Evolutionary conservation across 169 alveolate species (phyloP).

Genomic region (Plasmodium inui): DNA sequence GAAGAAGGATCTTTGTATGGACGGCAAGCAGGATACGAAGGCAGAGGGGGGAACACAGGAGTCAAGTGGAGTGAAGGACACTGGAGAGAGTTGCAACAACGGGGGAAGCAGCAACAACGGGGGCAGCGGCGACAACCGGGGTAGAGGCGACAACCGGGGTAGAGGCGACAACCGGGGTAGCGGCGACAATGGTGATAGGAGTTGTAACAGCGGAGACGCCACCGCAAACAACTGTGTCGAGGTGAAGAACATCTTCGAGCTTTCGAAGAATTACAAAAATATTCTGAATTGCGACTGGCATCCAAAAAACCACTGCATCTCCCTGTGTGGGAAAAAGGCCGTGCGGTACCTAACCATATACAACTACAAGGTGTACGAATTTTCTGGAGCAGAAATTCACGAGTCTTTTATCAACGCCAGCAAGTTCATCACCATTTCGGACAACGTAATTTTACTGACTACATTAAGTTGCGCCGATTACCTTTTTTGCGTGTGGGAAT

Average conservation of each 20-base stretch:
- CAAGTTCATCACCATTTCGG: constrained; percentile 50
- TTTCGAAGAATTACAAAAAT: constrained; percentile 70
- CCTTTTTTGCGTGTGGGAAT: constrained; percentile 73
- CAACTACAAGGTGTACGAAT: constrained; percentile 69
- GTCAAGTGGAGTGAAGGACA: neutral
- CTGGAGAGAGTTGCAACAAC: neutral
- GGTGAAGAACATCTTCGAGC: constrained; percentile 30
- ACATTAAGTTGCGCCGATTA: constrained; percentile 62
- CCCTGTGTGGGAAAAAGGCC: constrained; percentile 63
- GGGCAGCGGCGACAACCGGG: neutral
- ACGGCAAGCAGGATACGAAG: neutral
- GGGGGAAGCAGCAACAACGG: neutral
- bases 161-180: too few relatives aligned
- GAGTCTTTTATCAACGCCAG: constrained; percentile 41
- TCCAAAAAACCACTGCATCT: constrained; percentile 65
- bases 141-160: neutral
- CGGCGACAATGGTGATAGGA: neutral
- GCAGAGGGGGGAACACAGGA: neutral
- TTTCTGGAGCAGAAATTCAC: constrained; percentile 51
- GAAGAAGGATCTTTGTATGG: neutral
- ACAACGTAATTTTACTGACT: constrained; percentile 41
- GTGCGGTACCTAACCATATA: constrained; percentile 58
- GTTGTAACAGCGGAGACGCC: neutral
- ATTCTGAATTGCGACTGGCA: constrained; percentile 68
- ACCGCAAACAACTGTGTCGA: constrained; percentile 1